Evolutionary conservation across 139 green algal genomes (phyloP), one percentile per base, ranked within the genome.

Genomic region (Tetradesmus obliquus): DNA sequence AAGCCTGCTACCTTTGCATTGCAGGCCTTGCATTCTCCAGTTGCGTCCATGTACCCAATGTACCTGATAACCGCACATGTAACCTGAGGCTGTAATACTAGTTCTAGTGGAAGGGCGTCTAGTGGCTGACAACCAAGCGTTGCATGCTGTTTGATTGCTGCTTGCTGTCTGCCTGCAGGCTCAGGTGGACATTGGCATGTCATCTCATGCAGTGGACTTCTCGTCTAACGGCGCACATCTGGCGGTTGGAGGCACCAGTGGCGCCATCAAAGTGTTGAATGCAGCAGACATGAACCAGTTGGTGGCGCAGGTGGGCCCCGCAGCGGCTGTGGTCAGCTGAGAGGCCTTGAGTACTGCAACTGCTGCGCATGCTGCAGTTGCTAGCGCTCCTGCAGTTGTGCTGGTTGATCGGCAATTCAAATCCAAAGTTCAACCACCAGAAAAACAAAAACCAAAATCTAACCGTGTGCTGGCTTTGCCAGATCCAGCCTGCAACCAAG

Each of bases 201-300:
- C 92, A 8, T 90, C 92, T 3, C 86, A 91, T 5, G 80, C 89
- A 5, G 86, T 96, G 45, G 93, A 89, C 54, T 96, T 95, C 90
- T 94, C 91, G 53, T 93, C 94, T 12, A 94, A 96, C 79, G 94
- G 93, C 7, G 88, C 93, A 10, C 94, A 96, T 88, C 85, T 96
- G 69, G 95, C 95, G 3, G 93, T 96, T 3, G 95, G 95, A 24
- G 92, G 84, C 4, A 81, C 83, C 62, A 94, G 86, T 19, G 94
- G 94, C 13, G 69, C 62, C 53, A 72, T 95, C 51, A 90, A 93
- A 87, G 93, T 95, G 62, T 91, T 95, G 5, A 53, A 92, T 55
- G 93, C 94, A 24, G 93, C 94, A 62, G 80, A 94, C 71, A 89
- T 95, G 66, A 93, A 91, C 0, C 55, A 94, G 10, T 92, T 95